Conservation (phyloP, 2,329 filamentous ascomycete species). For the Aspergillus calidoustus region DNA sequence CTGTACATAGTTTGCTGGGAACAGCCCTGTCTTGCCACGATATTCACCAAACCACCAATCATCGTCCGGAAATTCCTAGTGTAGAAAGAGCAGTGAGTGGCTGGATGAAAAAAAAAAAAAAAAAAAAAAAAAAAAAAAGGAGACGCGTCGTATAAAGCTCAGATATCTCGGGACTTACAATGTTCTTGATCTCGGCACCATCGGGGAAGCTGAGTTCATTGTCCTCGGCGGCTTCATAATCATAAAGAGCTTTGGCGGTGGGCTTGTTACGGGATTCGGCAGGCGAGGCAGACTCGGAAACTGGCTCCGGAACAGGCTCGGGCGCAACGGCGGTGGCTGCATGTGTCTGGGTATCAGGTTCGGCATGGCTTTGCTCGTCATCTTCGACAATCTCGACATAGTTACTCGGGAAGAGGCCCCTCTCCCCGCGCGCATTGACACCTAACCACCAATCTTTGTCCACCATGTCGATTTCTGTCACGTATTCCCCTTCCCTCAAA, state of each 20-base stretch:
- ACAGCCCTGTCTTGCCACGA: slow-evolving; percentile 78
- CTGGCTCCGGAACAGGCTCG: slow-evolving; percentile 41
- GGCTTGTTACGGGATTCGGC: slow-evolving; percentile 50
- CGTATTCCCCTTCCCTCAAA: slow-evolving; percentile 81
- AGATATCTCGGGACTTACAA: slow-evolving; percentile 60
- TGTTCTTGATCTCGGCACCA: slow-evolving; percentile 75
- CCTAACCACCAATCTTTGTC: slow-evolving; percentile 99
- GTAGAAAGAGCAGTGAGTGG: neutral
- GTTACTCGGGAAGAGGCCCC: slow-evolving; percentile 93
- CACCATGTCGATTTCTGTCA: slow-evolving; percentile 94
- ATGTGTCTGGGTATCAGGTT: slow-evolving; percentile 37
- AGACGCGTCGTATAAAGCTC: neutral
- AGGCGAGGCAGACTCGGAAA: slow-evolving; percentile 43
- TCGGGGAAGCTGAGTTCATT: slow-evolving; percentile 88
- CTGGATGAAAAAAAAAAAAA: neutral
- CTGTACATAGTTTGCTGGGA: slow-evolving; percentile 63
- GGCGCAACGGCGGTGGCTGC: slow-evolving; percentile 38
- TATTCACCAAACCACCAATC: slow-evolving; percentile 98
- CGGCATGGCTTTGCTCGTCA: slow-evolving; percentile 38
- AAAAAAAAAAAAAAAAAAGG: neutral
- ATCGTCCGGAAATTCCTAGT: slow-evolving; percentile 90
- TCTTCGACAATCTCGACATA: slow-evolving; percentile 86
- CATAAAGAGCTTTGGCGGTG: slow-evolving; percentile 85
- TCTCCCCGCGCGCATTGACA: slow-evolving; percentile 80
- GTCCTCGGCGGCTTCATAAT: slow-evolving; percentile 96